These are phyloP conservation scores for Sungouiozyma intestinalis DNA, from an alignment of 805 yeast genomes.

Conservation along the genomic window DNA sequence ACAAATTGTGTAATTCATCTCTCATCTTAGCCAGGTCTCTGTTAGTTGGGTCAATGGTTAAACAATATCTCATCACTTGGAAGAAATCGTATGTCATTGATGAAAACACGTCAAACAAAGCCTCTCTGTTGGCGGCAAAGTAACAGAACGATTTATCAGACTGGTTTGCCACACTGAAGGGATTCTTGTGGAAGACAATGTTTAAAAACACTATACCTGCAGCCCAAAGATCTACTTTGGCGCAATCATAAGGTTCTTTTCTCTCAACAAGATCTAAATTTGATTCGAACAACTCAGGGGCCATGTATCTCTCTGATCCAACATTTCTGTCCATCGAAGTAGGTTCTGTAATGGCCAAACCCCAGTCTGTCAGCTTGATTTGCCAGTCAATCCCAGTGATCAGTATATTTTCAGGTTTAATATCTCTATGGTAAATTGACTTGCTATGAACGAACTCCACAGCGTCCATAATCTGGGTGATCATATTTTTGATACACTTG, in stretches of 20 bases:
- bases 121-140: constrained; percentile 80
- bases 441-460: constrained; percentile 60
- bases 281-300: constrained; percentile 76
- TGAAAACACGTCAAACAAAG: constrained; percentile 84
- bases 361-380: constrained; percentile 67
- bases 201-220: constrained; percentile 75
- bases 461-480: constrained; percentile 59
- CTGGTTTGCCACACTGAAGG: constrained; percentile 71
- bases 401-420: constrained; percentile 71
- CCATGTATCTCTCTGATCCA: constrained; percentile 89
- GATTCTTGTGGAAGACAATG: constrained; percentile 79
- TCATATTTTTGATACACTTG: constrained; percentile 41
- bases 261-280: constrained; percentile 29
- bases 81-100: constrained; percentile 80
- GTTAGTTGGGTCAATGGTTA: constrained; percentile 80
- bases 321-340: constrained; percentile 67
- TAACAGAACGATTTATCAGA: constrained; percentile 75
- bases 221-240: constrained; percentile 83
- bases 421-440: constrained; percentile 73
- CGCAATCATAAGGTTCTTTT: constrained; percentile 59
- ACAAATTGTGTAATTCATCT: constrained; percentile 46
- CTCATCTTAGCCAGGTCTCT: constrained; percentile 57
- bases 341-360: constrained; percentile 45
- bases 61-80: constrained; percentile 64
- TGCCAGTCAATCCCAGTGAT: constrained; percentile 41